Evolutionary conservation across 352 stramenopile genomes (phyloP).

Genomic region (Globisporangium mamillatum): DNA sequence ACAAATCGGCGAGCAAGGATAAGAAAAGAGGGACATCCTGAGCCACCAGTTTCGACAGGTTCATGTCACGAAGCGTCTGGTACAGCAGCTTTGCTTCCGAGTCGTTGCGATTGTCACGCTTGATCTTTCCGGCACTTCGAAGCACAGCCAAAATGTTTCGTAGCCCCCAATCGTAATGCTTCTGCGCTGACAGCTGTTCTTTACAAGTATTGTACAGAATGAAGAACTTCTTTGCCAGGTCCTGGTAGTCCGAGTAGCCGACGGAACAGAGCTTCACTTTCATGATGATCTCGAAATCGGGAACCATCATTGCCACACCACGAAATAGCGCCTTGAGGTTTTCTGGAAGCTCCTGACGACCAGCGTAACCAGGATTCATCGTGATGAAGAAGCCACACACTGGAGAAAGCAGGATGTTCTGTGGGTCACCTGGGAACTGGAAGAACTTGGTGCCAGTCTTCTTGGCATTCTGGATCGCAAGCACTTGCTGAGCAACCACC

Average conservation of each 20-base stretch:
- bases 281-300: constrained; percentile 94
- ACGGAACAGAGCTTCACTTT: constrained; percentile 95
- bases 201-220: constrained; percentile 91
- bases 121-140: constrained; percentile 88
- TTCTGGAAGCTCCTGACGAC: constrained; percentile 96
- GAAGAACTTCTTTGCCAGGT: constrained; percentile 91
- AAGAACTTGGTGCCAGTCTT: constrained; percentile 95
- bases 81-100: constrained; percentile 88
- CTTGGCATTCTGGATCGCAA: constrained; percentile 98
- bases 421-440: constrained; percentile 96
- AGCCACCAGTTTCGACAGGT: constrained; percentile 97
- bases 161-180: constrained; percentile 92
- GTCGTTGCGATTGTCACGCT: constrained; percentile 87
- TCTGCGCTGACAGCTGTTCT: constrained; percentile 90
- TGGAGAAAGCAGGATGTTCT: constrained; percentile 95
- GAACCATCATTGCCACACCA: constrained; percentile 91
- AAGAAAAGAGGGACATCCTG: constrained; percentile 98
- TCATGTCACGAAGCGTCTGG: constrained; percentile 95
- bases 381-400: constrained; percentile 99
- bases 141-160: constrained; percentile 90
- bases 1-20: constrained; percentile 95
- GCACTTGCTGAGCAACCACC: constrained; percentile 96
- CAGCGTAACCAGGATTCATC: constrained; percentile 99
- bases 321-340: constrained; percentile 97
- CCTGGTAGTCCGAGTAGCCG: constrained; percentile 92